Evolutionary conservation across 1,139 yeast genomes (phyloP).

Genomic region (Candida anutae): DNA sequence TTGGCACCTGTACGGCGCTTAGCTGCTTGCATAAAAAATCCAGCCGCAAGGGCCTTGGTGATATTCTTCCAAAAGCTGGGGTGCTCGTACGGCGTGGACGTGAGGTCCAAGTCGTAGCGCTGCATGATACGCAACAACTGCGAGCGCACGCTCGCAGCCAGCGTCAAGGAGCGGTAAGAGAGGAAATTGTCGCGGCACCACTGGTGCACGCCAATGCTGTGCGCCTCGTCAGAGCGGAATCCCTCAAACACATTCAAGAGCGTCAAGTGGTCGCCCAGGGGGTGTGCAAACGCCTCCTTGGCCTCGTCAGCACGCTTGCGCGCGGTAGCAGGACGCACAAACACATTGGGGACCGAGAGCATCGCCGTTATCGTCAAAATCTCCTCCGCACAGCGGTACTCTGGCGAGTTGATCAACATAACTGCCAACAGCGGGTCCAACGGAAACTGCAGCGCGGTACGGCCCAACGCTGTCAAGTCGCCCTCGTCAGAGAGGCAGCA

Average conservation of each 20-base stretch:
- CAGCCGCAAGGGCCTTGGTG: conserved; percentile 82
- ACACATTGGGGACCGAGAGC: conserved; percentile 89
- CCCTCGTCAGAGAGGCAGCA: conserved; percentile 92
- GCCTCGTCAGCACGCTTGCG: conserved; percentile 89
- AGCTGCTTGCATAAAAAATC: conserved; percentile 98
- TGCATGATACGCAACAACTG: conserved; percentile 84
- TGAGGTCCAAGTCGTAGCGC: conserved; percentile 63
- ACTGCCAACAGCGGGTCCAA: conserved; percentile 94
- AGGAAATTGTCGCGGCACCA: conserved; percentile 94
- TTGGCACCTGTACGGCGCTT: conserved; percentile 67
- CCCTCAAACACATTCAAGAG: conserved; percentile 83
- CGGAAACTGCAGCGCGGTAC: conserved; percentile 88
- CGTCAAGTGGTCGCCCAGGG: conserved; percentile 93
- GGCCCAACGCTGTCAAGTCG: conserved; percentile 78
- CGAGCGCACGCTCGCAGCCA: conserved; percentile 78
- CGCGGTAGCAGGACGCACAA: conserved; percentile 86
- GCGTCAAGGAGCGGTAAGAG: conserved; percentile 71
- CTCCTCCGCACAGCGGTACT: conserved; percentile 81
- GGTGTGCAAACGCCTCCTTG: conserved; percentile 81
- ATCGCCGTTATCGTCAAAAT: conserved; percentile 82
- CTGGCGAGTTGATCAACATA: conserved; percentile 81
- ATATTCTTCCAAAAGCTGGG: conserved; percentile 61
- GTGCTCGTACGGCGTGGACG: conserved; percentile 64
- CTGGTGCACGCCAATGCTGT: conserved; percentile 48
- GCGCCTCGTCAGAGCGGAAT: conserved; percentile 66